Percentiles rank a stretch among this genome's conserved stretches.
Conservation (phyloP, 2,329 filamentous ascomycete genomes). For the Colletotrichum neosansevieriae region DNA sequence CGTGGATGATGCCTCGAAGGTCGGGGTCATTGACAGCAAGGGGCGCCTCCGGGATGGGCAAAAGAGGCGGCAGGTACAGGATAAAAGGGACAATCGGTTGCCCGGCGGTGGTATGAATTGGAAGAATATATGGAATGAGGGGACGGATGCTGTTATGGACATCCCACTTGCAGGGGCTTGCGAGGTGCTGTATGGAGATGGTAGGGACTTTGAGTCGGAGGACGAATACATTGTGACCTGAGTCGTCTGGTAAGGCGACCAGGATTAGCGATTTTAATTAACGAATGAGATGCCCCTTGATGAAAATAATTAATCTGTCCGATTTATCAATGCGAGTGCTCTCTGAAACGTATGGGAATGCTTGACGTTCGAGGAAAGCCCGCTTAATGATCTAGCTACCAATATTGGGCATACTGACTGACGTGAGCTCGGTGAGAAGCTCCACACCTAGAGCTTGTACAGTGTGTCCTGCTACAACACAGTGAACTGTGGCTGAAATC, state of each 20-base stretch:
- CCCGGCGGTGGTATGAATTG: slow-evolving; percentile 69
- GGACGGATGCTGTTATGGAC: slow-evolving; percentile 98
- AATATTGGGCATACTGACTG: no score
- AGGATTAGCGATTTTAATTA: neutral
- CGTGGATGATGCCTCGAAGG: slow-evolving; percentile 88
- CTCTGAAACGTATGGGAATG: no score
- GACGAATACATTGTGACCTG: slow-evolving; percentile 39
- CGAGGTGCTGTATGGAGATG: slow-evolving; percentile 88
- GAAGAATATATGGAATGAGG: slow-evolving; percentile 87
- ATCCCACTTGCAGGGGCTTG: slow-evolving; percentile 95
- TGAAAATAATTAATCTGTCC: neutral
- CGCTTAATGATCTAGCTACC: no score
- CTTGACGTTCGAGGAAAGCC: no score
- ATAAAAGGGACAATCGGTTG: slow-evolving; percentile 52
- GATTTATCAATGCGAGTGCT: no score
- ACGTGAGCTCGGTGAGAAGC: slow-evolving; percentile 19
- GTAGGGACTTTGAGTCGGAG: slow-evolving; percentile 47
- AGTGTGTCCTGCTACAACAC: slow-evolving; percentile 35
- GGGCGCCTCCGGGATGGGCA: slow-evolving; percentile 61
- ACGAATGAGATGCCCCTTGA: slow-evolving; percentile 10
- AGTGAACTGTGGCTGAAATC: slow-evolving; percentile 37
- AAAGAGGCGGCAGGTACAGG: slow-evolving; percentile 47
- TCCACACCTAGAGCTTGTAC: slow-evolving; percentile 36
- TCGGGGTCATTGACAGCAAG: slow-evolving; percentile 83
- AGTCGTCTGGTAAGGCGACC: neutral